Evolutionary conservation across 2,329 filamentous ascomycete genomes (phyloP).

Genomic region (Apiospora aurea): DNA sequence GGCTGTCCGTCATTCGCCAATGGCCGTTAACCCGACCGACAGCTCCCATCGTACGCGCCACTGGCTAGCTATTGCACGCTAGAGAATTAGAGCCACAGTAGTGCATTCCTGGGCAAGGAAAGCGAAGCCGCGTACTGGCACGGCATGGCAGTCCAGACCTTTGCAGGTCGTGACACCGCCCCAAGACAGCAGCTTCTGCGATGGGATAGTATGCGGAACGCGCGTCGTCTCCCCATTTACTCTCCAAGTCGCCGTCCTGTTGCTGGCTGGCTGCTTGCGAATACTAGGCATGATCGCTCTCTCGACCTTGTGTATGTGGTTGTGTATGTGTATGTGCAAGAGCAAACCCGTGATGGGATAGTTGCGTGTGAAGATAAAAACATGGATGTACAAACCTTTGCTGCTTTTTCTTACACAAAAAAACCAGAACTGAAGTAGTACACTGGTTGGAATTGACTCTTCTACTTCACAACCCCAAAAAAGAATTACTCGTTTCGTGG

Average conservation of each 20-base stretch:
- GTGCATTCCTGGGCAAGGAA: conserved; percentile 18
- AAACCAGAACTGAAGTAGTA: neutral
- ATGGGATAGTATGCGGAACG: neutral
- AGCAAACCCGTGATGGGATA: neutral
- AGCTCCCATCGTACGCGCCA: conserved; percentile 1
- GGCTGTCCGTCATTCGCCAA: conserved; percentile 21
- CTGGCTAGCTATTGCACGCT: conserved; percentile 19
- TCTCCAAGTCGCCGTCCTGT: neutral
- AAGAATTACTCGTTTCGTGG: conserved; percentile 9
- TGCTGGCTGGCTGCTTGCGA: neutral
- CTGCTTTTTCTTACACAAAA: conserved; percentile 12
- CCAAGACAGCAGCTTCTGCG: neutral
- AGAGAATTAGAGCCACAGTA: conserved; percentile 19
- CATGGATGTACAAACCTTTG: conserved; percentile 11
- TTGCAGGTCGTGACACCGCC: neutral
- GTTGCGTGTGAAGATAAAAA: neutral
- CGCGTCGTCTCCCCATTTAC: conserved; percentile 10
- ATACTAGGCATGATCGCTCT: neutral
- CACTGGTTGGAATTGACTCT: neutral
- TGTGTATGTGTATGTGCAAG: neutral
- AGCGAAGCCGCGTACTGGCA: neutral
- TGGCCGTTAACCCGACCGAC: conserved; percentile 13
- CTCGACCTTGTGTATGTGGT: neutral
- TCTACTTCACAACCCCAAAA: conserved; percentile 4
- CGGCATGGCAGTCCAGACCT: conserved; percentile 12